Percentiles rank a stretch among this genome's conserved stretches.
Conservation (phyloP, 2,329 filamentous ascomycete species). For the Hyphodiscus sp. region DNA sequence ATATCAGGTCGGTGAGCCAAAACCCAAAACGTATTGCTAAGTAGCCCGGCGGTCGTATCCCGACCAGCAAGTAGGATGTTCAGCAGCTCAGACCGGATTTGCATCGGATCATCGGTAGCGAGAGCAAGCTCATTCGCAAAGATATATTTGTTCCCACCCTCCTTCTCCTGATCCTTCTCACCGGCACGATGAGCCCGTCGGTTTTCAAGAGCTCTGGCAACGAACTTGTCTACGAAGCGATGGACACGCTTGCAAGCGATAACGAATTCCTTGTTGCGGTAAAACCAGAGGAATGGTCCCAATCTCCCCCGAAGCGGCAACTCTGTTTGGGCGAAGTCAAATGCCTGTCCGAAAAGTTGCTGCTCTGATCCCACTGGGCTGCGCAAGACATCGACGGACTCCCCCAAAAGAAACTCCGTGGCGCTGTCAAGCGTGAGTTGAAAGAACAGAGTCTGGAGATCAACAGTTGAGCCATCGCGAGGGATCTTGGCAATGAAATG, state of each 20-base stretch:
- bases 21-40: conserved; percentile 26
- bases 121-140: conserved; percentile 45
- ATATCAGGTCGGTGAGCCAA: conserved; percentile 10
- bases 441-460: conserved; percentile 50
- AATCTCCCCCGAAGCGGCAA: conserved; percentile 18
- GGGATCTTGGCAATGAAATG: conserved; percentile 37
- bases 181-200: not conserved
- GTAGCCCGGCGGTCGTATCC: conserved; percentile 14
- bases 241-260: conserved; percentile 14
- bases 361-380: conserved; percentile 1
- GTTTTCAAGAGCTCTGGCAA: conserved; percentile 9
- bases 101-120: conserved; percentile 33
- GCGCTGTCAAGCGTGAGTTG: conserved; percentile 49
- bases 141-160: conserved; percentile 29
- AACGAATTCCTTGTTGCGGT: conserved; percentile 9
- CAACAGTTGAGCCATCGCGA: conserved; percentile 36
- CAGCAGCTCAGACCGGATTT: conserved; percentile 1
- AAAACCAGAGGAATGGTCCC: conserved; percentile 2
- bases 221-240: conserved; percentile 10
- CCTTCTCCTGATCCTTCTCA: conserved; percentile 14
- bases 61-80: conserved; percentile 14
- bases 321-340: conserved; percentile 26
- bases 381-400: conserved; percentile 36
- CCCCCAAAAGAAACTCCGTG: conserved; percentile 58
- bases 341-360: conserved; percentile 27